Percentiles rank a stretch among this genome's conserved stretches.
Evolutionary conservation across 2,329 filamentous ascomycete species (phyloP).

Genomic region (Penicillium sp.): DNA sequence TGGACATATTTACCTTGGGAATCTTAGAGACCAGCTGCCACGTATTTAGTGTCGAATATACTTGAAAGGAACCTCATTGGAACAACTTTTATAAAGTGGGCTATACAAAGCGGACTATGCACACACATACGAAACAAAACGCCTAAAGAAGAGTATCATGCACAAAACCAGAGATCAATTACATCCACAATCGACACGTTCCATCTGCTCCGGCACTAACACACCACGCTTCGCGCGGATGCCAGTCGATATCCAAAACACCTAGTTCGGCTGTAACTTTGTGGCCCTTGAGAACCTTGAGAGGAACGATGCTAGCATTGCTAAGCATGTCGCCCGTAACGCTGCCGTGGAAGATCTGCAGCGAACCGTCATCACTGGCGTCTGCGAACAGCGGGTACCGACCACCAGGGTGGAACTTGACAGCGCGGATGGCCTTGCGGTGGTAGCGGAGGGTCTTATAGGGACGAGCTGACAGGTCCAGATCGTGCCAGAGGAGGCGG

Average conservation of each 20-base stretch:
- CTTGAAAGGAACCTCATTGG: not conserved
- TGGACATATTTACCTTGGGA: not conserved
- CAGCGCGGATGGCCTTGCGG: conserved; percentile 80
- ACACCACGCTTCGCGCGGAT: conserved; percentile 88
- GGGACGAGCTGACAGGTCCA: conserved; percentile 82
- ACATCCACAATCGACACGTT: conserved; percentile 84
- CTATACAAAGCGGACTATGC: conserved; percentile 28
- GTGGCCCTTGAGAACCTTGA: conserved; percentile 91
- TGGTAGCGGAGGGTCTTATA: conserved; percentile 98
- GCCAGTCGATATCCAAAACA: conserved; percentile 93
- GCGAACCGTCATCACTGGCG: conserved; percentile 85
- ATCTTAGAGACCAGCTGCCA: not conserved
- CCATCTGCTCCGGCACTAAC: conserved; percentile 93
- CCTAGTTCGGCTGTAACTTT: conserved; percentile 80
- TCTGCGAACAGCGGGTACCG: conserved; percentile 84
- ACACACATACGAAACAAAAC: conserved; percentile 16
- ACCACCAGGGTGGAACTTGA: conserved; percentile 76
- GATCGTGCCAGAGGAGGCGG: conserved; percentile 90
- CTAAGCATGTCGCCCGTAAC: conserved; percentile 93
- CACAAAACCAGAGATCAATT: conserved; percentile 22
- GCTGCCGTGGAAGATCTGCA: conserved; percentile 96
- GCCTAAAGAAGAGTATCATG: conserved; percentile 21
- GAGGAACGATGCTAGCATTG: conserved; percentile 90
- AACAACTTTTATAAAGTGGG: conserved; percentile 28
- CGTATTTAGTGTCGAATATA: not conserved